Conservation (phyloP, 352 stramenopile species). For the Phytopythium kandeliae region DNA sequence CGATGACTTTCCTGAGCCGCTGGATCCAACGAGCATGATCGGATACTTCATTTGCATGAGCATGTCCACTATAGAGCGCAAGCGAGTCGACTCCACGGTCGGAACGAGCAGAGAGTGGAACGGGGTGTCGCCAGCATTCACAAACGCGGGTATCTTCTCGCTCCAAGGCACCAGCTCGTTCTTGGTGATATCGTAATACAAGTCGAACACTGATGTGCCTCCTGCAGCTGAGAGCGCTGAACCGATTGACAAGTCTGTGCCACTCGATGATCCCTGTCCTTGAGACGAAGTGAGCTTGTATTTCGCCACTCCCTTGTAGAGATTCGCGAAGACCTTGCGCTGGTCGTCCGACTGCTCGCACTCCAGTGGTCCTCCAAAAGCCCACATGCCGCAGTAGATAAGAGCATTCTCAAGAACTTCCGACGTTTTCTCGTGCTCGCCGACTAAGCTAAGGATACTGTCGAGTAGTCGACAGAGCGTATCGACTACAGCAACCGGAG, state of each 20-base stretch:
- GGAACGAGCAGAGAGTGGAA: conserved; percentile 70
- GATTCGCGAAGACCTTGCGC: conserved; percentile 45
- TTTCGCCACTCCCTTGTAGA: conserved; percentile 64
- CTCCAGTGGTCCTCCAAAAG: conserved; percentile 92
- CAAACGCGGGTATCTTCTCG: conserved; percentile 44
- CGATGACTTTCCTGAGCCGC: conserved; percentile 82
- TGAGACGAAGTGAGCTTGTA: conserved; percentile 46
- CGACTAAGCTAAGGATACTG: conserved; percentile 74
- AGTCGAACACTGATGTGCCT: conserved; percentile 64
- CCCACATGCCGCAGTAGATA: conserved; percentile 93
- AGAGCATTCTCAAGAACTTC: conserved; percentile 94
- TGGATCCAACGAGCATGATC: conserved; percentile 76
- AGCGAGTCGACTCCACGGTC: conserved; percentile 66
- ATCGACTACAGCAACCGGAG: conserved; percentile 65
- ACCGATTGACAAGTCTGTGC: conserved; percentile 12
- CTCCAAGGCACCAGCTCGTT: conserved; percentile 81
- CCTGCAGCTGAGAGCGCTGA: conserved; percentile 5
- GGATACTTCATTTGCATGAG: conserved; percentile 38
- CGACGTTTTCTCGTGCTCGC: conserved; percentile 73
- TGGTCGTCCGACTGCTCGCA: conserved; percentile 74
- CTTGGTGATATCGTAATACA: conserved; percentile 57
- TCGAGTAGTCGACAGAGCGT: conserved; percentile 95
- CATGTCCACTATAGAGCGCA: conserved; percentile 60
- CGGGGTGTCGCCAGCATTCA: conserved; percentile 28
- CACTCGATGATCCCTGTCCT: conserved; percentile 1